Base-by-base conservation (phyloP, 2,329 filamentous ascomycete genomes). In the Ascochyta viciae-villosae region DNA sequence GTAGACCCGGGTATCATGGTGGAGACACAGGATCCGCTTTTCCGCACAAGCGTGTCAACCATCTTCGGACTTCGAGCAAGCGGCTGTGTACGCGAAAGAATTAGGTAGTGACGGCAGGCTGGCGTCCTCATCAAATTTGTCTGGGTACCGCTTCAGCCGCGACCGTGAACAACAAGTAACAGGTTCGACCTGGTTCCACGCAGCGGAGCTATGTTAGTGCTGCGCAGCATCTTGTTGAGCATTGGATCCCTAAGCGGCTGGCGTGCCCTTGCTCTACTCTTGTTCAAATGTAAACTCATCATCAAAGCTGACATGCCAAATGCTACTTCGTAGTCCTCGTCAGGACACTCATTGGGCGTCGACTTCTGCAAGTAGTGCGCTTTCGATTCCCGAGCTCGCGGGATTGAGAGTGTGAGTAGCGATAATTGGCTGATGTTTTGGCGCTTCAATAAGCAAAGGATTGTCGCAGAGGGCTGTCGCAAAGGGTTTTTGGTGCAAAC, bases 41-140 rank as follows among this genome's bases (percentile, higher is more conserved):
- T 43, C 42, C 26, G 38, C 27, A 26, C 47, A 51, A 56, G 53
- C 47, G 53, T 51, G 41, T 42, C 53, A 56, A 56, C 46, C 41
- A 22, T 51, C 47, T 42, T 43, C 39, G 47, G 50, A 47, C 53
- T 26, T 50, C 52, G 31, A 26, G 22, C 26, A 26, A 34, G 10
- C 23, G 23, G 16, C 12, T 15, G 6, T 43, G 22, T 50, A 41
- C 24, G 40, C 46, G 53, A 55, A 26, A 26, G 50, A 34, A 43
- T 10, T 47, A 24, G 46, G n/a, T 31, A 33, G 22, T 33, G 46
- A n/a, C 31, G 16, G 33, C 41, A 43, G 31, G 44, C 22, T 27
- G 15, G 37, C 19, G 15, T n/a, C n/a, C 15, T 19, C 37, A 37
- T 42, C 29, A 22, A 39, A 27, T 31, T 22, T 31, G 39, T 34